These are phyloP conservation scores for Aurinia saxatilis DNA, from an alignment of 345 rosid species.

Conservation along the genomic window DNA sequence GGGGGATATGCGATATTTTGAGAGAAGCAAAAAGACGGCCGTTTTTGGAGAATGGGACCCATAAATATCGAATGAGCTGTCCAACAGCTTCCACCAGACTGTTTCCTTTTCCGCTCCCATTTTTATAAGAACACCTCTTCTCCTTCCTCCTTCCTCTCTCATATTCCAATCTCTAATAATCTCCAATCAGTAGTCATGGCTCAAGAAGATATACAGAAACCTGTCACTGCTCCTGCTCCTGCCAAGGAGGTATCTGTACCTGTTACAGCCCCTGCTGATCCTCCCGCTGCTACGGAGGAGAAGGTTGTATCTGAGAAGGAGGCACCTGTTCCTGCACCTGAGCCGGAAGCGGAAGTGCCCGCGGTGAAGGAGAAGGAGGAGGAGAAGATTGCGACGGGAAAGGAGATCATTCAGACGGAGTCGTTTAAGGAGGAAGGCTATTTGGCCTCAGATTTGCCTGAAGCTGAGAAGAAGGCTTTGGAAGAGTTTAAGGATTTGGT, in stretches of 20 bases:
- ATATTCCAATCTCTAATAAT: too few relatives aligned
- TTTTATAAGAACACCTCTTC: neutral
- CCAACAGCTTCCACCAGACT: slow-evolving; percentile 29
- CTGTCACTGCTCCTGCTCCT: slow-evolving; percentile 22
- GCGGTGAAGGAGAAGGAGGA: slow-evolving; percentile 6
- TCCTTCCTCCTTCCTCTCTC: neutral
- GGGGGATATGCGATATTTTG: neutral
- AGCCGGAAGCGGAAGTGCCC: slow-evolving; percentile 24
- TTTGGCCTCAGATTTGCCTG: slow-evolving; percentile 44
- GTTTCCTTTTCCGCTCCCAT: slow-evolving; percentile 20
- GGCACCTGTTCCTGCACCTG: neutral
- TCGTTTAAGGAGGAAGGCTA: slow-evolving; percentile 73
- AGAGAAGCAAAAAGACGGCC: slow-evolving; percentile 26
- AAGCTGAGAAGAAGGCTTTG: slow-evolving; percentile 45
- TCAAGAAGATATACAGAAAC: slow-evolving; percentile 32
- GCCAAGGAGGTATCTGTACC: slow-evolving; percentile 16
- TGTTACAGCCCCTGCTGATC: slow-evolving; percentile 11
- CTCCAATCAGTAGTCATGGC: slow-evolving; percentile 12
- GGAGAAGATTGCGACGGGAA: slow-evolving; percentile 5
- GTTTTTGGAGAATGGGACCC: slow-evolving; percentile 22
- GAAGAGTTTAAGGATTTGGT: slow-evolving; percentile 47
- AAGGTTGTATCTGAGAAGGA: slow-evolving; percentile 31
- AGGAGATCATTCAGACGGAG: slow-evolving; percentile 32
- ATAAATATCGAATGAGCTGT: slow-evolving; percentile 20
- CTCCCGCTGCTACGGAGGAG: slow-evolving; percentile 15